Conservation (phyloP, 2,329 filamentous ascomycete species). For the Didymella exigua region DNA sequence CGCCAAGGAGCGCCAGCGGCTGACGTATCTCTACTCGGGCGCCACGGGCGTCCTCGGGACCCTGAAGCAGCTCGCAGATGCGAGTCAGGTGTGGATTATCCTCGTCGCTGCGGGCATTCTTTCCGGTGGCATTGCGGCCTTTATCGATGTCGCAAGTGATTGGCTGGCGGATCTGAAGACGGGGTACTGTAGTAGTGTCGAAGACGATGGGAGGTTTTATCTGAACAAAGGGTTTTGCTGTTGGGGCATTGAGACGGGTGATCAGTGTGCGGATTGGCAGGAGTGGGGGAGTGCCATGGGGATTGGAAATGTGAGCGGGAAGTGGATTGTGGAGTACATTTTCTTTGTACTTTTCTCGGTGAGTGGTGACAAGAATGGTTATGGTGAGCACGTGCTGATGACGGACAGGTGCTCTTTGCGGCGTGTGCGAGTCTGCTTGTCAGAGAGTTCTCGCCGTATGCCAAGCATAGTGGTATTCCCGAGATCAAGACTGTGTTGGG, state of each 20-base stretch:
- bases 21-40: conserved; percentile 75
- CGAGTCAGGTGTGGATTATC: conserved; percentile 89
- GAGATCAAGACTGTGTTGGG: conserved; percentile 97
- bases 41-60: conserved; percentile 75
- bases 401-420: conserved; percentile 72
- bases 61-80: conserved; percentile 74
- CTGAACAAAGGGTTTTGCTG: conserved; percentile 92
- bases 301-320: conserved; percentile 67
- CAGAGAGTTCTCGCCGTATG: conserved; percentile 81
- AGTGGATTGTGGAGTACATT: conserved; percentile 84
- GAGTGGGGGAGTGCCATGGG: conserved; percentile 80
- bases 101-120: conserved; percentile 83
- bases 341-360: conserved; percentile 88
- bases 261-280: conserved; percentile 85
- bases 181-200: conserved; percentile 79
- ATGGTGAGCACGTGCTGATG: conserved; percentile 28
- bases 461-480: conserved; percentile 93
- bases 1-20: conserved; percentile 88
- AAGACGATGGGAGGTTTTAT: conserved; percentile 86
- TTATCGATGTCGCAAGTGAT: conserved; percentile 86
- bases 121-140: conserved; percentile 82
- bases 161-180: conserved; percentile 94
- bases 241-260: conserved; percentile 77
- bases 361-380: conserved; percentile 40
- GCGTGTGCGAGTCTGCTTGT: conserved; percentile 79